Percentiles rank a stretch among this genome's conserved stretches.
Conservation (phyloP, 768 basidiomycete species). For the Pleurotus sapidus region DNA sequence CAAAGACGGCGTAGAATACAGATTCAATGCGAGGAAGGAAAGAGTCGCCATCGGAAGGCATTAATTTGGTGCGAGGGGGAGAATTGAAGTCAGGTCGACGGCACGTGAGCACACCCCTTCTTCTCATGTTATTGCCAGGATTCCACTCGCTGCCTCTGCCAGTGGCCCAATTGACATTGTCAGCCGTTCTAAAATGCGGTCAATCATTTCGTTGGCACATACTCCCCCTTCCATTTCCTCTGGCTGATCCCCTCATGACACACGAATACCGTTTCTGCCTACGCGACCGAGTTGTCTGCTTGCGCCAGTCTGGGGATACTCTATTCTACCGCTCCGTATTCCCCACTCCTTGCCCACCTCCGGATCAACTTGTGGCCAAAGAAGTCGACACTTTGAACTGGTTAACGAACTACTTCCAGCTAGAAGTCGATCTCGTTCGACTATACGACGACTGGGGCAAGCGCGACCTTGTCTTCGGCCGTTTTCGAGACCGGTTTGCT, state of each 20-base stretch:
- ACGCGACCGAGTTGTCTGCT: conserved; percentile 78
- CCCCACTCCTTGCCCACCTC: conserved; percentile 39
- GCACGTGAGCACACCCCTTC: too few species aligned
- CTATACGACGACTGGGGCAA: conserved; percentile 78
- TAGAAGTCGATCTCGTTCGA: conserved; percentile 65
- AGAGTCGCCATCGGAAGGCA: conserved; percentile 55
- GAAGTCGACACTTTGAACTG: conserved; percentile 70
- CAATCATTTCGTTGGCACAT: conserved; percentile 85
- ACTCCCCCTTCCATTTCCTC: conserved; percentile 33
- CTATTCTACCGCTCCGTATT: conserved; percentile 74
- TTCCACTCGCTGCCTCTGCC: conserved; percentile 63
- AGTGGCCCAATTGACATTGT: conserved; percentile 69
- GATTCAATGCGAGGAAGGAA: conserved; percentile 81
- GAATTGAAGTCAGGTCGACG: too few species aligned
- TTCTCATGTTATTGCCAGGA: conserved; percentile 19
- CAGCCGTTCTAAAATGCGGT: conserved; percentile 77
- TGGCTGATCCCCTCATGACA: conserved; percentile 18
- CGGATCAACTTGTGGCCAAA: conserved; percentile 18
- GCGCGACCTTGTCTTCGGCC: conserved; percentile 73
- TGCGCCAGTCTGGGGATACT: conserved; percentile 66
- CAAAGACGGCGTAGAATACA: conserved; percentile 94
- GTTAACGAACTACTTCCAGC: conserved; percentile 87
- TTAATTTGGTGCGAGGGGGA: conserved; percentile 11
- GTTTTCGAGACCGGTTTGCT: conserved; percentile 57
- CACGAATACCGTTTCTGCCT: conserved; percentile 81